Evolutionary conservation across 768 basidiomycete species (phyloP), one percentile per base, ranked within the genome.

Genomic region (Multifurca ochricompacta): DNA sequence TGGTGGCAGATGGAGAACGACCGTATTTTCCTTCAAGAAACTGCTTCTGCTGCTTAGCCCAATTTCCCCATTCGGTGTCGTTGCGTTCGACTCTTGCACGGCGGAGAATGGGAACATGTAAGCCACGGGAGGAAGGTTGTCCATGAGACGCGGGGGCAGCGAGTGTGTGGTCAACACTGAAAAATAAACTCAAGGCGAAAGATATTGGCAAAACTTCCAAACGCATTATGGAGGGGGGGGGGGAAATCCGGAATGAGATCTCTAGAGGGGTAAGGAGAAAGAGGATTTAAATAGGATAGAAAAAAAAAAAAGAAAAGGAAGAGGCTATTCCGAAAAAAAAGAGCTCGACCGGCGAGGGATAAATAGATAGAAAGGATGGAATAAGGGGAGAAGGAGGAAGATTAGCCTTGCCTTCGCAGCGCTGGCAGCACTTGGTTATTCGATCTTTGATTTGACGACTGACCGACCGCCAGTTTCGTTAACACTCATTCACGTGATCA

Each of bases 1-100:
- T 48, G 34, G 50, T 32, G 19, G 48, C 40, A 3, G 31, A 40
- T 9, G 45, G n/a, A 6, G 49, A 43, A 18, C 53, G 42, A 48
- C 64, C 61, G 52, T 70, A 70, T 61, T 69, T 70, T 14, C 47
- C 40, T 25, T 68, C 63, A 3, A 69, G 51, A 1, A 51, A 40
- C 19, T 56, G 57, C 43, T 64, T 66, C 54, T 69, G 67, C 16
- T 58, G 59, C 51, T 63, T 66, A 35, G 65, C 64, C 44, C 51
- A 50, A 16, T 53, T 3, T 2, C 65, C 60, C 62, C 65, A 64
- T 16, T 62, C 58, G 5, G 28, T 45, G 3, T 61, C 51, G 23
- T 13, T 35, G 36, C 44, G 35, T 43, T 45, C 21, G 41, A 32
- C 13, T 36, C 49, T 23, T 5, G 62, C 48, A 30, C 56, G 51